Base-by-base conservation (phyloP, 2,329 filamentous ascomycete genomes). In the Gaeumannomyces sp. region DNA sequence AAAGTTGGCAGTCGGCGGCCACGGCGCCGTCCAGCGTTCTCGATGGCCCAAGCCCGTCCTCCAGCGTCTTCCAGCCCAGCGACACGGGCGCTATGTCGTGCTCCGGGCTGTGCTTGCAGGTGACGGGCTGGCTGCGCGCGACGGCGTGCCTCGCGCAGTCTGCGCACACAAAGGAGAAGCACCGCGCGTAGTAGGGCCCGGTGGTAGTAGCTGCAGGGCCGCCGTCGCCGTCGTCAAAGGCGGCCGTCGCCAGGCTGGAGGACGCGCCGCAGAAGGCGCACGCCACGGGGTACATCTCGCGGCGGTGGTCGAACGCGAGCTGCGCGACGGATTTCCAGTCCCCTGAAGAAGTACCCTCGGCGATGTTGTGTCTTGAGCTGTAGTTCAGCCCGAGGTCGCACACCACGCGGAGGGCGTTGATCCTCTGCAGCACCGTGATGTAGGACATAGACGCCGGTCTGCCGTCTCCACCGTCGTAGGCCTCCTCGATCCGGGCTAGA, bases 381-480 rank as follows among this genome's bases (percentile, higher is more conserved):
- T 80, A 81, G 27, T 74, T 68, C 0, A 79, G 63, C 0, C 81
- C 81, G 1, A 82, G 69, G 59, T 82, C 78, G 53, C 81, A 83
- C 4, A 82, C 70, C 25, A 81, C 70, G 1, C 81, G 72, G 65
- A 83, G 69, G 0, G 73, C 71, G 35, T 83, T 77, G 38, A 83
- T 80, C 59, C 75, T 73, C 65, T 80, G 76, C 1, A 83, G 66
- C 1, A 78, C 76, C 59, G 80, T 81, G 13, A 77, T 71, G 59
- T 76, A 81, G 1, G 72, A 66, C 0, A 68, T 68, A 0, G 68
- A 28, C 0, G 62, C 38, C 38, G 38, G 38, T 11, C 38, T 22
- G 4, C 4, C 60, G 0, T 70, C 69, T 0, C 66, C 60, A 2
- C 69, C 67, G 0, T 68, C 56, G 1, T 70, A 62, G 4, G 74